A percentile compares a stretch with the other conserved stretches of the same genome.
phyloP scores from a whole-genome alignment of 345 rosid species.

The Hibiscus tridactylites region DNA sequence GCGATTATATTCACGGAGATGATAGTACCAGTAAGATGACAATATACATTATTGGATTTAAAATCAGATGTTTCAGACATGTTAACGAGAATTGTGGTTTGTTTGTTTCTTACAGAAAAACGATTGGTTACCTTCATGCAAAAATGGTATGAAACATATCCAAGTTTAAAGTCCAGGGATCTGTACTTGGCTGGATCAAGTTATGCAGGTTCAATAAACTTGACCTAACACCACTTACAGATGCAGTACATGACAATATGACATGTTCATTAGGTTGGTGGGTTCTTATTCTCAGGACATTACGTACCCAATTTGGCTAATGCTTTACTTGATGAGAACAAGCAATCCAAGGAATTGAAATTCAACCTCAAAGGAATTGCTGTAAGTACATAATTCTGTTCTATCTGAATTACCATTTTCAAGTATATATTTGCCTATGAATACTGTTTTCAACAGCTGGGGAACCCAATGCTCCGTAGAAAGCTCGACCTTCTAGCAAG shows the following conservation, averaged over 20 bases:
- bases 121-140: neutral
- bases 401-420: too few species aligned
- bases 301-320: too few species aligned
- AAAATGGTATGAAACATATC: conserved; percentile 6
- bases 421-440: neutral
- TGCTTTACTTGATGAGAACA: too few species aligned
- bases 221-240: too few species aligned
- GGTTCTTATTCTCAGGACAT: too few species aligned
- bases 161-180: conserved; percentile 2
- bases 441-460: neutral
- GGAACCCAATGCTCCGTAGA: neutral
- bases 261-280: too few species aligned
- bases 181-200: neutral
- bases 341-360: too few species aligned
- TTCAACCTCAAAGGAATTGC: too few species aligned
- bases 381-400: too few species aligned
- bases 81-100: too few species aligned
- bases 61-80: neutral
- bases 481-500: neutral
- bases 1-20: neutral
- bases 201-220: neutral
- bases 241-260: too few species aligned
- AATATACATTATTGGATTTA: neutral
- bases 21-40: neutral
- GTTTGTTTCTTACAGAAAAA: conserved; percentile 1